These are phyloP conservation scores for Spathaspora sp. DNA, from an alignment of 805 yeast species.

Conservation along the genomic window DNA sequence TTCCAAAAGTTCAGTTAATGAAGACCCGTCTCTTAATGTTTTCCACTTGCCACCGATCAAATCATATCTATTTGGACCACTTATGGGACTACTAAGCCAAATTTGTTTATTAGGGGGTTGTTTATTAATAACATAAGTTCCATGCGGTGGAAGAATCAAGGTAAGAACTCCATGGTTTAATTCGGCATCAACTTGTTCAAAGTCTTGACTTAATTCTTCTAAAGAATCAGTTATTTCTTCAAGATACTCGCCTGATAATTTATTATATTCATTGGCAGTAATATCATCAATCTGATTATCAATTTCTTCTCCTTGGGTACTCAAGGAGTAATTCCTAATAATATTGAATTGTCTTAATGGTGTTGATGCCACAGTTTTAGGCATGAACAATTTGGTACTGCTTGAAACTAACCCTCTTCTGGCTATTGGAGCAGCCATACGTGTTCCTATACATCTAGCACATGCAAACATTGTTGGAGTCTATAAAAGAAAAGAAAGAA, in stretches of 20 bases:
- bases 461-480: background rate
- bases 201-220: constrained; percentile 61
- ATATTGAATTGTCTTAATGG: background rate
- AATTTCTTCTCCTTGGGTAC: constrained; percentile 53
- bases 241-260: constrained; percentile 60
- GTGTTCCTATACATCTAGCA: background rate
- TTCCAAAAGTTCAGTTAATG: constrained; percentile 31
- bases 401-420: background rate
- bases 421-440: background rate
- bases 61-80: constrained; percentile 84
- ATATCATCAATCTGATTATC: constrained; percentile 50
- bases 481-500: background rate
- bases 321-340: constrained; percentile 9
- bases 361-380: background rate
- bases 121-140: constrained; percentile 89
- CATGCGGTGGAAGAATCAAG: constrained; percentile 62
- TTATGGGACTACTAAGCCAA: constrained; percentile 90
- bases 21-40: constrained; percentile 60
- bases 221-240: constrained; percentile 65
- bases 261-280: constrained; percentile 55
- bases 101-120: constrained; percentile 98
- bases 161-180: constrained; percentile 86
- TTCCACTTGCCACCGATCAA: constrained; percentile 73
- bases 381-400: background rate
- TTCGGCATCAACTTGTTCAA: constrained; percentile 70